These are phyloP conservation scores for Aspergillus panamensis DNA, from an alignment of 495 filamentous ascomycete species.

Conservation along the genomic window DNA sequence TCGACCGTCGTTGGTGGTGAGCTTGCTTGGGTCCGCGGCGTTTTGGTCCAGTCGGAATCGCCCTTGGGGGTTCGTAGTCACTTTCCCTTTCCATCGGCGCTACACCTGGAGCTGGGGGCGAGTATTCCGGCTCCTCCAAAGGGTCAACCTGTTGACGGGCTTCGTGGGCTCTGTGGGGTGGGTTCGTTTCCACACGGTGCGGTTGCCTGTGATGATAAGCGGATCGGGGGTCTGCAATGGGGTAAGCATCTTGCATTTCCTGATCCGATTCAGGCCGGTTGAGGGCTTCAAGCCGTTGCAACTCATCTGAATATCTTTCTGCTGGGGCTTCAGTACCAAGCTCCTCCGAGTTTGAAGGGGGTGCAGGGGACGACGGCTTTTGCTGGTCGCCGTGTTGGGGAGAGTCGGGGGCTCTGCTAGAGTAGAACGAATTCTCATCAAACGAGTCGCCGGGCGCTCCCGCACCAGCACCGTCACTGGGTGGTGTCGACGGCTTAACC, in stretches of 20 bases:
- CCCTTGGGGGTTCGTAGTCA: constrained; percentile 25
- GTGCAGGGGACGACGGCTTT: constrained; percentile 31
- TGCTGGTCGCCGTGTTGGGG: constrained; percentile 32
- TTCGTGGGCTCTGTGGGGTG: constrained; percentile 23
- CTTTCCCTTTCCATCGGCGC: constrained; percentile 32
- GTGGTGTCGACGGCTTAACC: constrained; percentile 57
- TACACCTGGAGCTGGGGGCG: constrained; percentile 43
- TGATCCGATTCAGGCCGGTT: constrained; percentile 44
- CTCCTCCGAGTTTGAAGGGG: constrained; percentile 26
- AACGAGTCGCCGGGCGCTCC: constrained; percentile 70
- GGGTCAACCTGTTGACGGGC: constrained; percentile 26
- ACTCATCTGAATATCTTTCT: constrained; percentile 43
- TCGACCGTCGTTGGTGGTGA: constrained; percentile 23
- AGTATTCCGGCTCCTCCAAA: constrained; percentile 49
- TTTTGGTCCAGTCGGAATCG: constrained; percentile 20
- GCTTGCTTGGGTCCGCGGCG: constrained; percentile 22
- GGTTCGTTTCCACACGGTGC: constrained; percentile 18
- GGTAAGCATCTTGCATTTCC: constrained; percentile 47
- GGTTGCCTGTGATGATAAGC: constrained; percentile 32
- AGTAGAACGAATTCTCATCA: constrained; percentile 94
- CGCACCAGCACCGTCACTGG: constrained; percentile 49
- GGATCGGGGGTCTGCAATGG: constrained; percentile 40
- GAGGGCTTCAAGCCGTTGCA: constrained; percentile 47
- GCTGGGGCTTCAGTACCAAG: constrained; percentile 23
- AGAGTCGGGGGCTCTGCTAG: constrained; percentile 65